Conservation (phyloP, 306 rosid species). For the Dalbergia cochinchinensis region DNA sequence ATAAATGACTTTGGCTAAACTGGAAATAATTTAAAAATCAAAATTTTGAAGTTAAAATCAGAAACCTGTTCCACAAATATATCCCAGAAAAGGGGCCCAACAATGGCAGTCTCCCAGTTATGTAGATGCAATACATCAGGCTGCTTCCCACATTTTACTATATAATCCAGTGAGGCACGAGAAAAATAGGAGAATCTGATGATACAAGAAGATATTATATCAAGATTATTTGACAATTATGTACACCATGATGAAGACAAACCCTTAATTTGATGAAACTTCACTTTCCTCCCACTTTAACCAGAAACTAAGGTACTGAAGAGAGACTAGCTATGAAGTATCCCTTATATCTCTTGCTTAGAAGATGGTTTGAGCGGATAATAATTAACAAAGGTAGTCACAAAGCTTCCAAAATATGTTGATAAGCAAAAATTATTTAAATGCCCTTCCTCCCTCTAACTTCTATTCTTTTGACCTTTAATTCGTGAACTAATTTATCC, state of each 20-base stretch:
- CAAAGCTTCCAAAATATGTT: conserved; percentile 20
- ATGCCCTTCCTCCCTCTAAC: not conserved
- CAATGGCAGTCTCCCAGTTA: conserved; percentile 93
- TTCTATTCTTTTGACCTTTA: conserved; percentile 15
- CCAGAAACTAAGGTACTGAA: conserved; percentile 3
- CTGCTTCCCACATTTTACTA: conserved; percentile 84
- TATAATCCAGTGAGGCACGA: conserved; percentile 91
- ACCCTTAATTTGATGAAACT: conserved; percentile 34
- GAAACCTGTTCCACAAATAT: conserved; percentile 77
- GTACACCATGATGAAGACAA: conserved; percentile 28
- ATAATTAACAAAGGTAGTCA: not conserved
- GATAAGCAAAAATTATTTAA: conserved; percentile 13
- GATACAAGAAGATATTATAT: conserved; percentile 37
- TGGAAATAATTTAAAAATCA: conserved; percentile 5
- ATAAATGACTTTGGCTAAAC: conserved; percentile 2
- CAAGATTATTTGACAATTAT: conserved; percentile 37
- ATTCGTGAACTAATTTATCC: conserved; percentile 15
- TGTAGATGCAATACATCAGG: conserved; percentile 91
- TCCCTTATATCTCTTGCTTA: conserved; percentile 14
- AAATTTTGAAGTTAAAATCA: conserved; percentile 28
- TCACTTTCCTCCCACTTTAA: conserved; percentile 13
- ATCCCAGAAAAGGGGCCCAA: conserved; percentile 98
- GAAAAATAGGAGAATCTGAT: conserved; percentile 90
- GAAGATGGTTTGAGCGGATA: conserved; percentile 20
- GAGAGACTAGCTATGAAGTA: not conserved